Percentiles rank a stretch among this genome's conserved stretches.
Evolutionary conservation across 306 rosid species (phyloP).

Genomic region (Lagenaria siceraria): DNA sequence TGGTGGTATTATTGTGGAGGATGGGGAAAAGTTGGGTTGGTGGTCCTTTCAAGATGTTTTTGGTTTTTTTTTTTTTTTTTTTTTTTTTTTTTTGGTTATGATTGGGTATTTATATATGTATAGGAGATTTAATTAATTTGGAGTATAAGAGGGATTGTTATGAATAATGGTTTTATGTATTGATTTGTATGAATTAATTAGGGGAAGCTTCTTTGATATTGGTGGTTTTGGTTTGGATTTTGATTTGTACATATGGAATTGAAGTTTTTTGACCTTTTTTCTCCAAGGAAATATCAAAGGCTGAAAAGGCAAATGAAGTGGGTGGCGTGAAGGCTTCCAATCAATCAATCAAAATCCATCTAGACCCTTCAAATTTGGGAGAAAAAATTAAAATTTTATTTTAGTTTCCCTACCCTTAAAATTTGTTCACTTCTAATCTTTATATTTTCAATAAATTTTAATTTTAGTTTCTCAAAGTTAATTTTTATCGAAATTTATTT

Average conservation of each 20-base stretch:
- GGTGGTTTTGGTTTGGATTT: neutral
- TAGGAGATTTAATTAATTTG: neutral
- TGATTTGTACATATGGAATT: neutral
- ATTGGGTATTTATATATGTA: neutral
- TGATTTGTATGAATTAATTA: neutral
- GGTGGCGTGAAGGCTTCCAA: conserved; percentile 2
- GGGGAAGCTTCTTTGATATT: neutral
- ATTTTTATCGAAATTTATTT: too few species aligned
- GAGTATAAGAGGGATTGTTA: neutral
- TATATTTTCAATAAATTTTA: too few species aligned
- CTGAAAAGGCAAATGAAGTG: neutral
- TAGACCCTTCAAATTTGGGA: too few species aligned
- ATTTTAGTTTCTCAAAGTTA: too few species aligned
- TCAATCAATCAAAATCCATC: neutral
- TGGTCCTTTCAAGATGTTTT: neutral
- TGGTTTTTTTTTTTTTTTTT: neutral
- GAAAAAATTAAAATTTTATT: too few species aligned
- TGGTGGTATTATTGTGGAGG: neutral
- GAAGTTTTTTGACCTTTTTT: neutral
- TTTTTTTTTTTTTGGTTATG: neutral
- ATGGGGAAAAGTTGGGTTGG: neutral
- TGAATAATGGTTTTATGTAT: neutral
- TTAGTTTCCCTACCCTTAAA: too few species aligned
- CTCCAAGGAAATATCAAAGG: neutral
- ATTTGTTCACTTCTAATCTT: too few species aligned